Evolutionary conservation across 2,329 filamentous ascomycete species (phyloP).

Genomic region (Aspergillus glaucus): DNA sequence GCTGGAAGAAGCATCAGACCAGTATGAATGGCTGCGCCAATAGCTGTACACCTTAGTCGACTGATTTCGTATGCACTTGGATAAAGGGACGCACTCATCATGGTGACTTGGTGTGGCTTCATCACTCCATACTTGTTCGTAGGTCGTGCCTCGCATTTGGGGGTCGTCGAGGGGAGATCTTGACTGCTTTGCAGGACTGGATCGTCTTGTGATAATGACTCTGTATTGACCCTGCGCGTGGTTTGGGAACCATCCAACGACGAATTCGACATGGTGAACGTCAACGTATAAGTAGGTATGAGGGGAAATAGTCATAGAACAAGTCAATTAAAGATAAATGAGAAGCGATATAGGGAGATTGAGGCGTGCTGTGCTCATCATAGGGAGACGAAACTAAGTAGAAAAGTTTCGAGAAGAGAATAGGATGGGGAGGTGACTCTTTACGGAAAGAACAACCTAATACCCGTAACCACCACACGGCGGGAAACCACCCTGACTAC

Average conservation of each 20-base stretch:
- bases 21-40: constrained; percentile 26
- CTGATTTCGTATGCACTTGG: constrained; percentile 21
- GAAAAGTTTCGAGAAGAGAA: background rate
- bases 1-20: constrained; percentile 26
- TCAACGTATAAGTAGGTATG: background rate
- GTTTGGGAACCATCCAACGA: background rate
- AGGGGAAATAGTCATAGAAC: background rate
- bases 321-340: background rate
- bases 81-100: constrained; percentile 15
- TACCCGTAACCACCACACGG: no score
- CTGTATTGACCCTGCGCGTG: background rate
- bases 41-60: constrained; percentile 15
- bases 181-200: background rate
- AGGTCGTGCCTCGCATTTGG: background rate
- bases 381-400: background rate
- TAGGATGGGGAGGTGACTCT: no score
- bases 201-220: background rate
- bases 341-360: background rate
- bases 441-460: no score
- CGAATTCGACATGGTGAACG: background rate
- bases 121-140: constrained; percentile 1
- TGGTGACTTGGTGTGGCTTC: constrained; percentile 5
- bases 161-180: background rate
- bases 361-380: no score
- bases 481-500: no score